Conservation (phyloP, 2,329 filamentous ascomycete genomes). For the Pleurostoma richardsiae region DNA sequence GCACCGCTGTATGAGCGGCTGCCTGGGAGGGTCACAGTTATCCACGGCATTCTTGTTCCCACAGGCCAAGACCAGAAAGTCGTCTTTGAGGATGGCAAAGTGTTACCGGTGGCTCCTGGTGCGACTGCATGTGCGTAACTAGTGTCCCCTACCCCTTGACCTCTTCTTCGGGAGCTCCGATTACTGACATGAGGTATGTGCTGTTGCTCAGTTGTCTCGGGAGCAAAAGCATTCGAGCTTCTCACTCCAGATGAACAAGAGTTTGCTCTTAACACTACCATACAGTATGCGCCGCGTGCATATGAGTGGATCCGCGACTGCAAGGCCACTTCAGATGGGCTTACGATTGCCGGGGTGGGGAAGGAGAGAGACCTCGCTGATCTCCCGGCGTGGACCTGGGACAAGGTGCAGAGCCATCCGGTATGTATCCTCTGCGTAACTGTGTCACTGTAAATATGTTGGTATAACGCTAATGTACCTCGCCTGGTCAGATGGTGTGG, state of each 20-base stretch:
- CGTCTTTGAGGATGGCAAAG: not conserved
- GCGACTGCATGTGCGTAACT: not conserved
- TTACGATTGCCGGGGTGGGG: not conserved
- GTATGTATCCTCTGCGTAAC: not conserved
- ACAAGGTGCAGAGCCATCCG: not conserved
- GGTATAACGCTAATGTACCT: too few species aligned
- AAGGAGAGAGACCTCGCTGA: not conserved
- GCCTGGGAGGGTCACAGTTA: not conserved
- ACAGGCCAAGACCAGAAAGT: not conserved
- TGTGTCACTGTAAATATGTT: too few species aligned
- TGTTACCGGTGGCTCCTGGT: not conserved
- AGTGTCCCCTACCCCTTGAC: too few species aligned
- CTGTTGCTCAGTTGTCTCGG: not conserved
- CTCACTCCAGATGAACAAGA: not conserved
- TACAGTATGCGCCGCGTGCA: not conserved
- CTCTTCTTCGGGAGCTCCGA: too few species aligned
- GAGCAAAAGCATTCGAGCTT: not conserved
- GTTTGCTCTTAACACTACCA: not conserved
- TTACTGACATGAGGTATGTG: not conserved
- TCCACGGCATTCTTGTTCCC: not conserved
- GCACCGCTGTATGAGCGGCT: not conserved
- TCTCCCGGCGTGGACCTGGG: not conserved
- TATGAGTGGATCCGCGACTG: not conserved
- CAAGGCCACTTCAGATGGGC: not conserved
- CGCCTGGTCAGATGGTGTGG: not conserved